Percentiles rank a stretch among this genome's conserved stretches.
Evolutionary conservation across 305 asterid species (phyloP).

Genomic region (Solanum hybrid): DNA sequence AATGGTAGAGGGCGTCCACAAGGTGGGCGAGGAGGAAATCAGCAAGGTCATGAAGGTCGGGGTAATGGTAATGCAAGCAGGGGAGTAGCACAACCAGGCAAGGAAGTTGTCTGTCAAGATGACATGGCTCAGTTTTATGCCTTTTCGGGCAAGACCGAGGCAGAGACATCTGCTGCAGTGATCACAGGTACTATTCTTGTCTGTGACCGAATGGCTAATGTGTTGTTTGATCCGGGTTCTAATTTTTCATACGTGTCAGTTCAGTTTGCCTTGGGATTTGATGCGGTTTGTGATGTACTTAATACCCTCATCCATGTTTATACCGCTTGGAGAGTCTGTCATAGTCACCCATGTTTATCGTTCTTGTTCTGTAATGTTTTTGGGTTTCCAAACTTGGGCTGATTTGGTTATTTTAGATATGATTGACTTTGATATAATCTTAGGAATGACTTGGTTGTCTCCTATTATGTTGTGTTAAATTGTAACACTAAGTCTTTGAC

Average conservation of each 20-base stretch:
- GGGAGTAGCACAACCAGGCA: neutral
- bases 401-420: neutral
- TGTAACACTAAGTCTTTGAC: neutral
- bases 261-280: neutral
- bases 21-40: neutral
- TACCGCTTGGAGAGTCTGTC: neutral
- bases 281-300: neutral
- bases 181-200: neutral
- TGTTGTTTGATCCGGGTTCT: neutral
- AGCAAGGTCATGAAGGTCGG: neutral
- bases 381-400: neutral
- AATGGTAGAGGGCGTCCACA: neutral
- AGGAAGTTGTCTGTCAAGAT: neutral
- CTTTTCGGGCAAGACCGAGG: neutral
- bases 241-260: neutral
- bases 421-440: neutral
- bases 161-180: neutral
- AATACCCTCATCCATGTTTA: neutral
- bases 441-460: neutral
- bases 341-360: neutral
- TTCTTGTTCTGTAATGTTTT: too few species aligned
- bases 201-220: neutral
- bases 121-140: neutral
- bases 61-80: neutral
- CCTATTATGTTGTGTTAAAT: too few species aligned